Evolutionary conservation across 228 moss, liverwort and hornwort species (phyloP), one percentile per base, ranked within the genome.

Genomic region (Sphagnum fallax): DNA sequence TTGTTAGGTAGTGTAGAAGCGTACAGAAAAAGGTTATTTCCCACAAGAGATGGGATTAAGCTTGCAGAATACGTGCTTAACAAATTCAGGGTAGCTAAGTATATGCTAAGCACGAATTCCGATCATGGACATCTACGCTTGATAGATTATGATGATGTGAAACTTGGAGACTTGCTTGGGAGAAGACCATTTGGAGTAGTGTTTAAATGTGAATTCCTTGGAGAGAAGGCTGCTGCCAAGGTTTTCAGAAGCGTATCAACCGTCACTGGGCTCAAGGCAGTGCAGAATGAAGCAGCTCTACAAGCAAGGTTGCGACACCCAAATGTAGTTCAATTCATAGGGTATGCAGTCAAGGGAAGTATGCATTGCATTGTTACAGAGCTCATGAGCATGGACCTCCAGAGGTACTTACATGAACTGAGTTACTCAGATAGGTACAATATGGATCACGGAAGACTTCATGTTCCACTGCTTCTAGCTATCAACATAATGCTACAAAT

Each of bases 281-380:
- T 84, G 66, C 71, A 78, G 69, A 72, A 74, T 16, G 71, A 74
- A 55, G 74, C 78, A 4, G 75, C 73, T 69, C 10, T 63, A 49
- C 52, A 78, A n/a, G 78, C 80, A n/a, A 66, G 16, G 47, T 69
- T 69, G 59, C 57, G 61, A 12, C 84, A 84, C 16, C 71, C 78
- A 64, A 84, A 84, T 68, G 60, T 84, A 73, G 73, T 76, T 69
- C 81, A 81, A 63, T 84, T 84, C 66, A 84, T 84, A 16, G 81
- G 77, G 5, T 76, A 84, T 57, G 59, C 81, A 53, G 50, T 69
- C 64, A 32, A 32, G 32, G 60, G 69, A 49, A 75, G 75, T 47
- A 63, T 68, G 67, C 84, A 78, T 55, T 68, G 73, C 64, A 49
- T 84, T 60, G 55, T 84, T 67, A 73, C 70, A 72, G 84, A 81